Conservation (phyloP, 352 stramenopile species). For the Pythium sukuiense region DNA sequence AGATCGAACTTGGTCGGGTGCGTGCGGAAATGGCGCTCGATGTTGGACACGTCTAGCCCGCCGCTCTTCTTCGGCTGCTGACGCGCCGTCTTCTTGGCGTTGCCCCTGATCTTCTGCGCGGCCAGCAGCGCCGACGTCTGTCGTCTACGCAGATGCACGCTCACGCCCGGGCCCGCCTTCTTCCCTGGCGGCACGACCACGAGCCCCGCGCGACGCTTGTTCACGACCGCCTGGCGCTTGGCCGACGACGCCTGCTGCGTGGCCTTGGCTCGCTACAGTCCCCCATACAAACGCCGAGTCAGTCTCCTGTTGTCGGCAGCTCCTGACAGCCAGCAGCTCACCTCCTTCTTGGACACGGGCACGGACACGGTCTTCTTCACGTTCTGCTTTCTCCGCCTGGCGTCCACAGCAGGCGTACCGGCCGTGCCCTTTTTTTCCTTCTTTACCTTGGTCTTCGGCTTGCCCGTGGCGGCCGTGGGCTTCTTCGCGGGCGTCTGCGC, state of each 20-base stretch:
- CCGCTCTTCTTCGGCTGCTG: constrained; percentile 18
- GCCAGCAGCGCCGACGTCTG: constrained; percentile 44
- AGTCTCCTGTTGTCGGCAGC: neutral
- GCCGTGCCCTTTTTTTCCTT: constrained; percentile 27
- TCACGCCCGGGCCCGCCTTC: constrained; percentile 21
- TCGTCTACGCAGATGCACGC: constrained; percentile 42
- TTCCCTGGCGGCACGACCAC: constrained; percentile 32
- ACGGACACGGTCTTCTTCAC: constrained; percentile 79
- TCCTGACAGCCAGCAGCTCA: constrained; percentile 24
- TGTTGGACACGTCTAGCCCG: constrained; percentile 73
- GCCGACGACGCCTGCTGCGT: constrained; percentile 39
- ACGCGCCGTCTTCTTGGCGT: neutral
- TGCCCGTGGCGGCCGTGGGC: neutral
- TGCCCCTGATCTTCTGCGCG: constrained; percentile 25
- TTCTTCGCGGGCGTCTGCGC: neutral
- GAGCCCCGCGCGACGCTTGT: constrained; percentile 64
- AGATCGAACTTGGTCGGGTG: constrained; percentile 83
- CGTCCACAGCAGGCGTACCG: constrained; percentile 21
- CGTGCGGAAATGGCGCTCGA: constrained; percentile 72
- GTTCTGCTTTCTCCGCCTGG: constrained; percentile 53
- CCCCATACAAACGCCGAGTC: constrained; percentile 14
- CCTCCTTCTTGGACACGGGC: constrained; percentile 57
- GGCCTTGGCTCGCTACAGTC: constrained; percentile 40
- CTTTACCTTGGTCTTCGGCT: neutral
- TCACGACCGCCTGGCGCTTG: constrained; percentile 72